These are phyloP conservation scores for Pichia cephalocereana DNA, from an alignment of 805 yeast species.

Conservation along the genomic window DNA sequence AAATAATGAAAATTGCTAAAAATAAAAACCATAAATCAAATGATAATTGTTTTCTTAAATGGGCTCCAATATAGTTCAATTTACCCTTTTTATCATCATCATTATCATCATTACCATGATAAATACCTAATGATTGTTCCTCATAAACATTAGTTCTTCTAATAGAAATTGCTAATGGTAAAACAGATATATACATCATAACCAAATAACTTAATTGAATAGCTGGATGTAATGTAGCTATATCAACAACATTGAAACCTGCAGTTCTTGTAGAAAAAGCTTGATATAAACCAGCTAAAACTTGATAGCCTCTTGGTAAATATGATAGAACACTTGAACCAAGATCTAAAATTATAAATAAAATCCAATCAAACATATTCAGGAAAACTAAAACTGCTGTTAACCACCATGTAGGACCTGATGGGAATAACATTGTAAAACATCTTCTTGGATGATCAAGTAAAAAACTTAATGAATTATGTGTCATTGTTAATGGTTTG, in stretches of 20 bases:
- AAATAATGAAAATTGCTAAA: constrained; percentile 74
- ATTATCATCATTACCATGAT: constrained; percentile 26
- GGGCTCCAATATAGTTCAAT: constrained; percentile 68
- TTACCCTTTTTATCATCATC: constrained; percentile 30
- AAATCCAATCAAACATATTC: constrained; percentile 68
- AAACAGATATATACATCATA: constrained; percentile 97
- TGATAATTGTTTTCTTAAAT: constrained; percentile 83
- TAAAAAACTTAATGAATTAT: constrained; percentile 76
- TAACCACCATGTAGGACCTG: constrained; percentile 94
- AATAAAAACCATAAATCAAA: constrained; percentile 93
- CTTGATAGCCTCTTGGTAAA: constrained; percentile 57
- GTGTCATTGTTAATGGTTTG: constrained; percentile 50
- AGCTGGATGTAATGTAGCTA: constrained; percentile 72
- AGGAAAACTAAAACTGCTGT: constrained; percentile 61
- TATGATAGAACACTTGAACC: constrained; percentile 40
- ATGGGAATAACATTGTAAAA: constrained; percentile 84
- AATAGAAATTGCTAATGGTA: constrained; percentile 93
- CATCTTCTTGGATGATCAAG: constrained; percentile 97
- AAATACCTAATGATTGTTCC: constrained; percentile 94
- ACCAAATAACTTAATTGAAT: constrained; percentile 88
- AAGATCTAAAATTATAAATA: constrained; percentile 74
- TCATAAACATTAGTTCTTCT: constrained; percentile 97
- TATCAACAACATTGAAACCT: constrained; percentile 69
- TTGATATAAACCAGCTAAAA: constrained; percentile 80
- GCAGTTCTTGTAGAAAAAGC: constrained; percentile 93